phyloP scores from a whole-genome alignment of 805 yeast genomes.

The Grigorovia yakushimaensis region DNA sequence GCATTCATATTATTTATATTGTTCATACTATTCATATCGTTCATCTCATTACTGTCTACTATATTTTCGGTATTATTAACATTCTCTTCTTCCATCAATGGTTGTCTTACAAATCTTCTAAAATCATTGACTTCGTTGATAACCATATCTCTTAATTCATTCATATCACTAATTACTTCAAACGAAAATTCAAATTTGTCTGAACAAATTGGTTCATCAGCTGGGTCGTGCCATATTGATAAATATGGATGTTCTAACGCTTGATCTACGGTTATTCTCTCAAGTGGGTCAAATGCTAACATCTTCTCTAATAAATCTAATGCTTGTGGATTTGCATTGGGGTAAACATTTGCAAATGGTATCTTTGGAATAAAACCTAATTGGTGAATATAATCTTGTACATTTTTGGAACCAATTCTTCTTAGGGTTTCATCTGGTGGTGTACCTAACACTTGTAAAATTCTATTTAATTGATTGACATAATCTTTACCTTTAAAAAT shows the following conservation, averaged over 20 bases:
- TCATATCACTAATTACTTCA: constrained; percentile 75
- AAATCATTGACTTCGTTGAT: constrained; percentile 70
- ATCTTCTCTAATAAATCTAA: constrained; percentile 68
- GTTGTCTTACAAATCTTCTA: constrained; percentile 72
- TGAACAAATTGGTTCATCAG: constrained; percentile 79
- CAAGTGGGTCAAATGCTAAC: constrained; percentile 79
- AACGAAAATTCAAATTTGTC: constrained; percentile 79
- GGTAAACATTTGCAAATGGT: constrained; percentile 62
- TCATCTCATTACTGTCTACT: not conserved
- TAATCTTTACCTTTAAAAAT: constrained; percentile 92
- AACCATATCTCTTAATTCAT: constrained; percentile 64
- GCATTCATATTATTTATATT: not conserved
- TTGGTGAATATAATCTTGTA: constrained; percentile 83
- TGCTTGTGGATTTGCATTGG: constrained; percentile 80
- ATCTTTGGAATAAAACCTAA: constrained; percentile 75
- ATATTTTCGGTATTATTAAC: constrained; percentile 1
- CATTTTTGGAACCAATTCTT: constrained; percentile 74
- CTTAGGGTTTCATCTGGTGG: constrained; percentile 65
- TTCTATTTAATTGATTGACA: constrained; percentile 88
- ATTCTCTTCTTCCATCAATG: constrained; percentile 45
- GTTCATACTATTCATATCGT: too few relatives aligned
- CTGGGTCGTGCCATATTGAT: constrained; percentile 84
- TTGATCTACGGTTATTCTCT: constrained; percentile 77
- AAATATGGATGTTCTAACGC: constrained; percentile 87
- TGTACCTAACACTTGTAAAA: constrained; percentile 81